These are phyloP conservation scores for Aspergillus versicolor DNA, from an alignment of 2,329 filamentous ascomycete species.

Conservation along the genomic window DNA sequence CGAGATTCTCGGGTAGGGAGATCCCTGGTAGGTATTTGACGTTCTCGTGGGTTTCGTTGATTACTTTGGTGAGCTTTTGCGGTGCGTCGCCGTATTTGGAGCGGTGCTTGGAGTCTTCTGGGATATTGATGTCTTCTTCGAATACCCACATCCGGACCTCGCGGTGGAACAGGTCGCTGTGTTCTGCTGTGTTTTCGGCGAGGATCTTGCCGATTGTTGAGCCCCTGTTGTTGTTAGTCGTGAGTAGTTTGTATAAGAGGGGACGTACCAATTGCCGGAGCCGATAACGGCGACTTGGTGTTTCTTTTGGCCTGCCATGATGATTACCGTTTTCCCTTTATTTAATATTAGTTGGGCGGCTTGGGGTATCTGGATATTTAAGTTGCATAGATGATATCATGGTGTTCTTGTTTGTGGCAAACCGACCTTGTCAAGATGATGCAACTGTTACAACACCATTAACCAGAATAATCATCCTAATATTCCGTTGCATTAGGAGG, in stretches of 20 bases:
- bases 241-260: not conserved
- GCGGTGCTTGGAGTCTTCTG: conserved; percentile 69
- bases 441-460: too few species aligned
- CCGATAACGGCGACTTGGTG: conserved; percentile 68
- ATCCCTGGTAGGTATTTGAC: conserved; percentile 91
- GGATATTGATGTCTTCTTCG: conserved; percentile 79
- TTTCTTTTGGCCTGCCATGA: conserved; percentile 3
- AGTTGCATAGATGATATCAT: too few species aligned
- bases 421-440: too few species aligned
- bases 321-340: not conserved
- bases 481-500: too few species aligned
- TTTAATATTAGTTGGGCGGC: not conserved
- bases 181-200: conserved; percentile 90
- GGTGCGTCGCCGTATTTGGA: conserved; percentile 60
- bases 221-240: conserved; percentile 59
- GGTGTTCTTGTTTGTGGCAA: too few species aligned
- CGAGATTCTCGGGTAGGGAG: conserved; percentile 67
- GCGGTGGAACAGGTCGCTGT: conserved; percentile 79
- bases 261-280: conserved; percentile 80
- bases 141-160: conserved; percentile 40
- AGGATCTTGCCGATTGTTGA: conserved; percentile 95
- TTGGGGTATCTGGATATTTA: too few species aligned
- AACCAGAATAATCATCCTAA: too few species aligned
- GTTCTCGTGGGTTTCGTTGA: conserved; percentile 91
- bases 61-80: conserved; percentile 81